phyloP scores from a whole-genome alignment of 2,329 filamentous ascomycete species.

The Aspergillus brunneoviolaceus region DNA sequence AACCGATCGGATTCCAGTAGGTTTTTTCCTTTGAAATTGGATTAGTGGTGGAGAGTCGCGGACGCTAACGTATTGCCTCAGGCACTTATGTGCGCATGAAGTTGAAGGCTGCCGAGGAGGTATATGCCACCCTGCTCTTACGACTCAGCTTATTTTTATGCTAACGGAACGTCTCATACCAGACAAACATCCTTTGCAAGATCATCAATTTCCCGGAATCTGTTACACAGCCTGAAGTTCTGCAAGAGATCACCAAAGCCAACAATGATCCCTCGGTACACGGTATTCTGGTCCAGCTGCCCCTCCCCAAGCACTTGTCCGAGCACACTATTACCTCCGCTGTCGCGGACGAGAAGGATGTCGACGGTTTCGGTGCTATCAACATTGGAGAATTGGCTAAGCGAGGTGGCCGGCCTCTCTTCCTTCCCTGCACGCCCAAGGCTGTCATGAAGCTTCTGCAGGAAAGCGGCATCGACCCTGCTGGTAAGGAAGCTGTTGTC shows the following conservation, averaged over 20 bases:
- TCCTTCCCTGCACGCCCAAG: conserved; percentile 94
- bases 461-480: conserved; percentile 77
- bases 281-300: conserved; percentile 91
- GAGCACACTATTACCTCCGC: conserved; percentile 89
- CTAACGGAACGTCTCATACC: conserved; percentile 14
- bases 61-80: conserved; percentile 41
- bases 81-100: conserved; percentile 99
- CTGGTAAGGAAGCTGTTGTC: conserved; percentile 91
- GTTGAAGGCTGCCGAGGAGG: conserved; percentile 91
- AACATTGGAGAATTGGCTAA: conserved; percentile 98
- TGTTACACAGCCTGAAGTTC: conserved; percentile 79
- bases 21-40: conserved; percentile 31
- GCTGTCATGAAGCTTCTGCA: conserved; percentile 91
- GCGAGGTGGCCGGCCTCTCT: conserved; percentile 83
- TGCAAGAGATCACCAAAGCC: conserved; percentile 75
- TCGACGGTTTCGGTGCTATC: conserved; percentile 89
- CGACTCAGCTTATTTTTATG: neutral
- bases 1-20: conserved; percentile 88
- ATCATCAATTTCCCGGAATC: conserved; percentile 79
- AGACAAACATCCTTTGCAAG: conserved; percentile 89
- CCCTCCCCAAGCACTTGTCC: conserved; percentile 82
- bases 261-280: conserved; percentile 87
- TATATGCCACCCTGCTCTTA: conserved; percentile 41
- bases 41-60: neutral
- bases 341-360: conserved; percentile 91